Evolutionary conservation across 345 rosid genomes (phyloP), one percentile per base, ranked within the genome.

Genomic region (Eucalyptus pumila): DNA sequence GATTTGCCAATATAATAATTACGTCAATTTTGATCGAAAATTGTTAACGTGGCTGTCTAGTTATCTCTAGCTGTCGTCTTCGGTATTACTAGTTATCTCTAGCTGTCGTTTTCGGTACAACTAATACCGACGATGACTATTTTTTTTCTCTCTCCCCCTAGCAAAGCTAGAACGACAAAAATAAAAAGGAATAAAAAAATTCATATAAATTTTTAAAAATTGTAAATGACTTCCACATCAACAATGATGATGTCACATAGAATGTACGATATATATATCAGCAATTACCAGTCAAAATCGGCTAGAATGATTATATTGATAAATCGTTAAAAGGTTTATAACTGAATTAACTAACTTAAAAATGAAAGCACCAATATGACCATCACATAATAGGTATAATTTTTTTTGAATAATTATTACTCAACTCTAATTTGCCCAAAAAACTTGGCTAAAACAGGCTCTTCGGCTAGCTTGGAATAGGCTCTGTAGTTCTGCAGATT

Each of bases 181-280:
- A n/a, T 2, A 14, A 27, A 6, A 16, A 7, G n/a, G 1, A 8
- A n/a, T 7, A 27, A 60, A 27, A 24, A 11, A 60, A 60, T 27
- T 56, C 13, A 56, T 56, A 56, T 56, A 56, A 21, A 52, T 1
- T 56, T 56, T 24, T 24, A 2, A 23, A 56, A 24, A 56, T 56
- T 56, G 6, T 30, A 24, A 24, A 56, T 4, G 24, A 9, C 30
- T 9, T 23, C 6, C 3, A 56, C 14, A 4, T 24, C 6, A 56
- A 56, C 1, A 56, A 0, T 11, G 0, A 24, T 23, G 14, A 5
- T 23, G 13, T 1, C 30, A 24, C 3, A 26, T 56, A 24, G 0
- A 1, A 56, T 2, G 9, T 24, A 23, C 3, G 3, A 56, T 26
- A 26, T 56, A 0, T 0, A 23, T 56, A 5, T 24, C 0, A 56